Evolutionary conservation across 2,329 filamentous ascomycete genomes (phyloP).

Genomic region (Botryotinia convoluta): DNA sequence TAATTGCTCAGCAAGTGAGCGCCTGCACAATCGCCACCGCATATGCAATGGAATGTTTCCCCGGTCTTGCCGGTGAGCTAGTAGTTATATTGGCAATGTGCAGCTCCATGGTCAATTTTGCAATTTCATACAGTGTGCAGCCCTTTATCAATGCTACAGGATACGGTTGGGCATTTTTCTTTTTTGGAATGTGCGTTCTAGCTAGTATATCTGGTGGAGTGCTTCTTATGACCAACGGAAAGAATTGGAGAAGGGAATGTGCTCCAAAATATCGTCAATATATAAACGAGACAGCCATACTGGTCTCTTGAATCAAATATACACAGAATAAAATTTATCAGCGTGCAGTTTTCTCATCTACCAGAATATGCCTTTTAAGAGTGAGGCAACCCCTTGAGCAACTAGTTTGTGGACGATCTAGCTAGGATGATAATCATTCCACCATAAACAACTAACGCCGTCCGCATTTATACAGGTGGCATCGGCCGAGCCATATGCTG

Average conservation of each 20-base stretch:
- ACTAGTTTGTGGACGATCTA: not conserved
- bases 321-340: not conserved
- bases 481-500: not conserved
- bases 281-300: not conserved
- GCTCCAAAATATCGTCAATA: not conserved
- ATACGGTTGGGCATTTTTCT: not conserved
- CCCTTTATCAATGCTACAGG: not conserved
- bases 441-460: slow-evolving; percentile 4
- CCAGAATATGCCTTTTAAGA: not conserved
- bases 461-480: not conserved
- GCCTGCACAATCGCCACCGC: slow-evolving; percentile 42
- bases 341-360: not conserved
- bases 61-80: slow-evolving; percentile 40
- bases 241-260: not conserved
- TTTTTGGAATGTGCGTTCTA: not conserved
- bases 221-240: not conserved
- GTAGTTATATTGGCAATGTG: slow-evolving; percentile 39
- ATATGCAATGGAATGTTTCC: slow-evolving; percentile 42
- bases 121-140: not conserved
- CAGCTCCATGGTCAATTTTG: not conserved
- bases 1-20: slow-evolving; percentile 44
- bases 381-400: not conserved
- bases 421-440: slow-evolving; percentile 1
- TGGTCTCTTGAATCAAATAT: not conserved
- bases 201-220: not conserved